Evolutionary conservation across 2,329 filamentous ascomycete genomes (phyloP), one percentile per base, ranked within the genome.

Genomic region (Ophiosphaerella narmari): DNA sequence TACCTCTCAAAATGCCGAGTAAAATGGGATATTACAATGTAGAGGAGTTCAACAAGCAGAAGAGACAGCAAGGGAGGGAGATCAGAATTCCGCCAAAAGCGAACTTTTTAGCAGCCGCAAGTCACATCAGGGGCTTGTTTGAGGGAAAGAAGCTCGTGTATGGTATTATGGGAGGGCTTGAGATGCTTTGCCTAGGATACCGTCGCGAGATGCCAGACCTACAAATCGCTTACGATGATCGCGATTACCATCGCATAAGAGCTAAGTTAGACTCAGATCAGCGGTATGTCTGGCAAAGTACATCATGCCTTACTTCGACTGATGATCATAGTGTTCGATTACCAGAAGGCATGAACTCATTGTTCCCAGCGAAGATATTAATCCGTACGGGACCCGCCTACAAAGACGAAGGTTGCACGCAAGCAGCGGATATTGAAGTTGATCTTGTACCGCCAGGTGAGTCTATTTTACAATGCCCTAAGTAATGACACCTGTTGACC

Each of bases 151-250:
- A 63, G 23, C 57, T 71, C 18, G 61, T 59, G 14, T 71, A 67
- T 57, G 67, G 63, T 18, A 59, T 66, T 29, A 52, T 70, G 47
- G 64, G 67, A 23, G 65, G 65, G 4, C 49, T 72, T 14, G 59
- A 66, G 13, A 68, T 72, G 62, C 52, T 68, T 5, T 71, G 67
- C 42, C 41, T 70, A 3, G 70, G 70, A 3, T 62, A 68, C 16
- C 58, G 59, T 14, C 63, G 68, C 29, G 65, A 66, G 13, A 62
- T 68, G 57, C 55, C 59, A 3, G 67, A 70, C 33, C 51, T 72
- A 5, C 66, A 71, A 26, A 64, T 72, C 29, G 68, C 66, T 1
- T 72, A 71, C 37, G 68, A 71, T 32, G 65, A 65, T 32, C 60
- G 52, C 40, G 66, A 71, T 23, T 71, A 62, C 35, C 47, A 55